Evolutionary conservation across 192 early-diverging fungal species (phyloP).

Genomic region (Coemansia sp.): DNA sequence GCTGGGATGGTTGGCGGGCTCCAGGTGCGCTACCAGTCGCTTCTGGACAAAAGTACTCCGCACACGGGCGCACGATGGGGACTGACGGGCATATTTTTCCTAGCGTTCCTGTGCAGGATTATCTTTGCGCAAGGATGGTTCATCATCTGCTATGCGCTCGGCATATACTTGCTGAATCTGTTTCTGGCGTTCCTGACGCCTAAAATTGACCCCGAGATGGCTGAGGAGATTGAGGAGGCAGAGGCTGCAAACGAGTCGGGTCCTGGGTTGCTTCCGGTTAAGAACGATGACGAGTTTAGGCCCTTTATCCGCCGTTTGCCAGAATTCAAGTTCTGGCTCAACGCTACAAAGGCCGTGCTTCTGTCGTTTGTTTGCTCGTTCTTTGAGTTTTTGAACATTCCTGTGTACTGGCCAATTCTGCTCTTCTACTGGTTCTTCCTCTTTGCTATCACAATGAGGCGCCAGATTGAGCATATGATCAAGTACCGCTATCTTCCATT

Average conservation of each 20-base stretch:
- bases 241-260: conserved; percentile 55
- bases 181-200: conserved; percentile 96
- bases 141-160: conserved; percentile 91
- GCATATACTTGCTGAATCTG: conserved; percentile 92
- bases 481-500: conserved; percentile 90
- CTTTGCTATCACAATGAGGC: conserved; percentile 92
- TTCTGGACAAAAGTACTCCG: conserved; percentile 83
- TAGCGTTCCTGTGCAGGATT: conserved; percentile 78
- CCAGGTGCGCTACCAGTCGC: conserved; percentile 64
- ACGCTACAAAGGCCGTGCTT: conserved; percentile 75
- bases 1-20: conserved; percentile 33
- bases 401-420: conserved; percentile 99
- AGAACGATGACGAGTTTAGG: conserved; percentile 90
- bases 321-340: conserved; percentile 99
- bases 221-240: conserved; percentile 50
- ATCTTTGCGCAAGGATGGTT: conserved; percentile 89
- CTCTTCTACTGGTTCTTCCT: conserved; percentile 94
- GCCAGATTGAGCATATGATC: conserved; percentile 98
- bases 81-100: conserved; percentile 59
- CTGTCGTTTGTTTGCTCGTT: conserved; percentile 87
- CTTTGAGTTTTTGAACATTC: conserved; percentile 88
- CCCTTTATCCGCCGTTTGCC: conserved; percentile 96
- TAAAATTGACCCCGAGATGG: conserved; percentile 85
- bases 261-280: conserved; percentile 71
- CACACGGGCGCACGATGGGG: conserved; percentile 75